These are phyloP conservation scores for Pyrus communis DNA, from an alignment of 306 rosid species.

Conservation along the genomic window DNA sequence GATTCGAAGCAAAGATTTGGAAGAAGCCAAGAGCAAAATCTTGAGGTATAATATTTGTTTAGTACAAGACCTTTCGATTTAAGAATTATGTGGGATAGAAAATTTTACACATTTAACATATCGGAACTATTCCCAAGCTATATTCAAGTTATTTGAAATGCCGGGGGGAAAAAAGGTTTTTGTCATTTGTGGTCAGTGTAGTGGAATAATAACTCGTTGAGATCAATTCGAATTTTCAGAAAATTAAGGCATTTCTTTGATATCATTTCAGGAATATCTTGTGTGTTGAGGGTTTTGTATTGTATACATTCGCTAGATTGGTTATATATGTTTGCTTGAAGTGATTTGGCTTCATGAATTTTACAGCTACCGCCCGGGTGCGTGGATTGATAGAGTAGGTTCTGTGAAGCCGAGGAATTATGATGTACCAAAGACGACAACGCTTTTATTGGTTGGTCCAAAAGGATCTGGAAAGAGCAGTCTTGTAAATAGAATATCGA, in stretches of 20 bases:
- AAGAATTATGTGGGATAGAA: not conserved
- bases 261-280: not conserved
- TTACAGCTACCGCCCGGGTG: constrained; percentile 75
- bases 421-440: constrained; percentile 64
- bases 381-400: constrained; percentile 49
- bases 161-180: not conserved
- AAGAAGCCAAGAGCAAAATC: constrained; percentile 46
- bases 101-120: not conserved
- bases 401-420: constrained; percentile 43
- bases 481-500: constrained; percentile 73
- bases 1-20: constrained; percentile 34
- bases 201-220: not conserved
- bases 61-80: not conserved
- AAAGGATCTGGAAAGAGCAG: constrained; percentile 85
- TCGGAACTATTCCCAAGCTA: not conserved
- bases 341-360: constrained; percentile 18
- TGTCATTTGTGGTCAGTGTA: not conserved
- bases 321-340: constrained; percentile 1
- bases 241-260: not conserved
- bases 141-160: not conserved
- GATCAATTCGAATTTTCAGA: not conserved
- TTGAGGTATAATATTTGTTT: constrained; percentile 40
- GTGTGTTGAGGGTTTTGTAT: not conserved
- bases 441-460: constrained; percentile 74
- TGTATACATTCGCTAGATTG: not conserved